These are phyloP conservation scores for Ceratobasidium sp. DNA, from an alignment of 1,284 basidiomycete species.

Conservation along the genomic window DNA sequence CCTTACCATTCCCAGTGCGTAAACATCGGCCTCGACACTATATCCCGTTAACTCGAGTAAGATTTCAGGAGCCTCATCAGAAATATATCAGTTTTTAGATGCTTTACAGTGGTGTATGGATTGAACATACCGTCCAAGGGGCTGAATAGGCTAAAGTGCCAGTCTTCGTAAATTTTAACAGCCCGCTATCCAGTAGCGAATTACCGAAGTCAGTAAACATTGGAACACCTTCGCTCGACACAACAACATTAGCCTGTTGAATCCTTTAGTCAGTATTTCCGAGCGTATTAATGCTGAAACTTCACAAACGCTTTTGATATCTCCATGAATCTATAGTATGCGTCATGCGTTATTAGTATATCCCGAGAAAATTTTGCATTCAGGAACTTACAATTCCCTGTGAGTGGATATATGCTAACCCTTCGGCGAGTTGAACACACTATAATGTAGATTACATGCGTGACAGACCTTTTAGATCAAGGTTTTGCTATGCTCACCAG, in stretches of 20 bases:
- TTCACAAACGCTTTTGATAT: neutral
- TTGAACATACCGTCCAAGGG: neutral
- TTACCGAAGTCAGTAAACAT: constrained; percentile 14
- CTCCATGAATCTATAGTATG: neutral
- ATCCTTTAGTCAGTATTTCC: neutral
- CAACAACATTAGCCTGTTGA: neutral
- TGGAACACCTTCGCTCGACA: neutral
- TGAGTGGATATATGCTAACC: neutral
- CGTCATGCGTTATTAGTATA: too few species aligned
- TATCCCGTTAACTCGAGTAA: neutral
- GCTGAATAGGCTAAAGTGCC: neutral
- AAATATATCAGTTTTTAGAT: too few species aligned
- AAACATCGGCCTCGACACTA: neutral
- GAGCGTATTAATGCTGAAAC: neutral
- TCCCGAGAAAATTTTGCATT: neutral
- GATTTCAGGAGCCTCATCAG: constrained; percentile 13
- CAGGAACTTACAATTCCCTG: neutral
- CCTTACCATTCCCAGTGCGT: constrained; percentile 10
- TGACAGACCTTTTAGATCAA: neutral
- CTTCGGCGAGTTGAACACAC: neutral
- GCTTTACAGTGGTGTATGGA: too few species aligned
- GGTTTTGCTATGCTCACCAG: neutral
- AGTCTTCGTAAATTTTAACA: neutral
- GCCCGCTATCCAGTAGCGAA: neutral
- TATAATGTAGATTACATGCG: neutral